Evolutionary conservation across 73 alveolate genomes (phyloP), one percentile per base, ranked within the genome.

Genomic region (Halteria grandinella): DNA sequence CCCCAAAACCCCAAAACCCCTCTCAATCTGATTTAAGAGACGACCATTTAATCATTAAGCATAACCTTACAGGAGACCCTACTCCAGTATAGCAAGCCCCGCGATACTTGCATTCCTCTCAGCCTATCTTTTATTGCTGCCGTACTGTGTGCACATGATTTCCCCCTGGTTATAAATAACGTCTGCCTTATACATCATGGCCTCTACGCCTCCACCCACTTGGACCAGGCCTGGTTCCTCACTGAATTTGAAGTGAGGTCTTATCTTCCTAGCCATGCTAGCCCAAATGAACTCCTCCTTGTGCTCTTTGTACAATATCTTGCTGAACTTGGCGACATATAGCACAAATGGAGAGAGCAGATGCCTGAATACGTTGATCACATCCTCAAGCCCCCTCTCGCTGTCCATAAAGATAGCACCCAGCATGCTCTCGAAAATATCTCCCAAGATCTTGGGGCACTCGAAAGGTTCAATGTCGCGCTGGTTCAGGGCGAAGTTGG

Each of bases 371-470:
- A 83, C 87, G 23, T 62, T 11, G 20, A 59, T 29, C 7, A 59
- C 85, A 60, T 55, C 79, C 10, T 59, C 51, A 55, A 70, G 17
- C 0, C 87, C 87, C n/a, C n/a, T n/a, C n/a, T n/a, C n/a, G 0
- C 85, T 76, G 58, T 83, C 92, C 0, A 60, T 63, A 32, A 73
- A 51, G 11, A 83, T 36, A 10, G 92, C 92, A 1, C 82, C 92
- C 33, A 83, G 27, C 34, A 83, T 10, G 33, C 87, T 79, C 50
- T 83, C 92, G 50, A 83, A 74, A 8, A 83, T 66, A 37, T 83
- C 92, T 11, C 87, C 83, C 33, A 83, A 29, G 14, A 83, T 49
- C 55, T 83, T 83, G 1, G 92, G 92, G 34, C 79, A 60, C 55
- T 83, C 92, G 37, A 55, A 83, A 1, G 50, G 32, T 29, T 60